phyloP scores from a whole-genome alignment of 2,329 filamentous ascomycete species.

The Dothistroma pini region DNA sequence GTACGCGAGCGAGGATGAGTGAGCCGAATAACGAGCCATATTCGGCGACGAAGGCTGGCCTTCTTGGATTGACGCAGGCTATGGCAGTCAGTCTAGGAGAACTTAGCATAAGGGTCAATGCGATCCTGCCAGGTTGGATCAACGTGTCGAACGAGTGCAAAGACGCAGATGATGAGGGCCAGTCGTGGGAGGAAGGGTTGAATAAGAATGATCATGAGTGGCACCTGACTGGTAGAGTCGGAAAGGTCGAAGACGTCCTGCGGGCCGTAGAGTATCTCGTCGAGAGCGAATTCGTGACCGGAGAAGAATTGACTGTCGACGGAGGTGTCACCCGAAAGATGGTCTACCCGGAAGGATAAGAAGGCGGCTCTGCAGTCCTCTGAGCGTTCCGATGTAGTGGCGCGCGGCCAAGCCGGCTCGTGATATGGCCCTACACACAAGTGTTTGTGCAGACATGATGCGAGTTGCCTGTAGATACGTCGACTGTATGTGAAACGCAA shows the following conservation, averaged over 20 bases:
- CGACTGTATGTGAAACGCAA: no score
- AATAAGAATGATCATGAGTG: constrained; percentile 45
- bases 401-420: no score
- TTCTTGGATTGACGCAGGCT: constrained; percentile 49
- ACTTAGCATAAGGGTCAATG: constrained; percentile 46
- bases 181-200: constrained; percentile 47
- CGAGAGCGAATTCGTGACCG: constrained; percentile 41
- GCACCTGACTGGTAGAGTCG: constrained; percentile 51
- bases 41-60: constrained; percentile 49
- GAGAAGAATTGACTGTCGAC: constrained; percentile 47
- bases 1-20: constrained; percentile 48
- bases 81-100: constrained; percentile 47
- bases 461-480: no score
- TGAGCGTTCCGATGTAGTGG: background rate
- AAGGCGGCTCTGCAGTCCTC: background rate
- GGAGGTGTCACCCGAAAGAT: constrained; percentile 37
- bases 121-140: constrained; percentile 52
- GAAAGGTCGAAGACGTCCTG: constrained; percentile 47
- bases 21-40: constrained; percentile 51
- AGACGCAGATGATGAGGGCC: constrained; percentile 40
- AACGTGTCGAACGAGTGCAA: constrained; percentile 46
- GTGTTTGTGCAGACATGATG: no score
- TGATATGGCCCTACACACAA: no score
- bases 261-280: constrained; percentile 42
- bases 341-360: background rate